Percentiles rank a stretch among this genome's conserved stretches.
phyloP scores from a whole-genome alignment of 805 yeast genomes.

The Lachancea fermentati region DNA sequence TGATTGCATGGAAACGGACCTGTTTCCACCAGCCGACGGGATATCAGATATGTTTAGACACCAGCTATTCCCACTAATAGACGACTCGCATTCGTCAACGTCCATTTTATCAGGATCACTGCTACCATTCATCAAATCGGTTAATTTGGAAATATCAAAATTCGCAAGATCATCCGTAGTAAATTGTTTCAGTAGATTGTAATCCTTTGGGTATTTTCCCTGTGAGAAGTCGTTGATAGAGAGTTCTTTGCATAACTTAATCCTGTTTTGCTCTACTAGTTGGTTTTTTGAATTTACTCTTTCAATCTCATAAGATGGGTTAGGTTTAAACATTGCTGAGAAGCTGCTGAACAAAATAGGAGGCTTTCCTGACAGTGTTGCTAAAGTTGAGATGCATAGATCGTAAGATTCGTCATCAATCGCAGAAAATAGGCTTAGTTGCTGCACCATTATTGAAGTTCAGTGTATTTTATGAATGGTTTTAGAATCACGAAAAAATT shows the following conservation, averaged over 20 bases:
- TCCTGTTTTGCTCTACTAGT: conserved; percentile 28
- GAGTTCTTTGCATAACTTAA: conserved; percentile 21
- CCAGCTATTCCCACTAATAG: conserved; percentile 37
- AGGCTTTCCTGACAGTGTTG: conserved; percentile 26
- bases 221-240: conserved; percentile 15
- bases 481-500: no score
- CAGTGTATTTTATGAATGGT: neutral
- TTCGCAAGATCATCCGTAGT: conserved; percentile 2
- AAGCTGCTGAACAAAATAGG: conserved; percentile 27
- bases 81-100: conserved; percentile 3
- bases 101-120: conserved; percentile 6
- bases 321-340: conserved; percentile 27
- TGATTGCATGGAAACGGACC: conserved; percentile 59
- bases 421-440: conserved; percentile 25
- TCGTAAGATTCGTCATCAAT: conserved; percentile 29
- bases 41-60: conserved; percentile 62
- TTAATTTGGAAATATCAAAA: conserved; percentile 1
- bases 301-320: conserved; percentile 22
- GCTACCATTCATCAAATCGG: conserved; percentile 1
- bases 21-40: conserved; percentile 64
- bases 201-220: conserved; percentile 11
- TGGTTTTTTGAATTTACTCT: conserved; percentile 27
- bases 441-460: conserved; percentile 27
- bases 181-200: conserved; percentile 16
- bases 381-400: conserved; percentile 26